phyloP scores from a whole-genome alignment of 345 rosid genomes.

The Dipteronia sinensis region DNA sequence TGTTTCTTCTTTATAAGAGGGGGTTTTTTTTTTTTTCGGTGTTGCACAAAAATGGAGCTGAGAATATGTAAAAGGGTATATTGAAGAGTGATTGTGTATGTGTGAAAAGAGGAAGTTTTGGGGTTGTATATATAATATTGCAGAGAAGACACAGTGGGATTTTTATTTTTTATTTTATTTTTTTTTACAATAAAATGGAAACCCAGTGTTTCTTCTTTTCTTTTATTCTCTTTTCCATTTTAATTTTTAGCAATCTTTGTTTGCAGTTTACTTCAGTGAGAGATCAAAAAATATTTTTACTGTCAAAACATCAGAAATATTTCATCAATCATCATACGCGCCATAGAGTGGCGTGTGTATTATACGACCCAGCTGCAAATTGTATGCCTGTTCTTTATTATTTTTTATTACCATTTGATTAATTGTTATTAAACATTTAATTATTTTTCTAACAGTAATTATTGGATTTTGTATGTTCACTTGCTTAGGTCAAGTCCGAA shows the following conservation, averaged over 20 bases:
- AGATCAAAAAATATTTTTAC: neutral
- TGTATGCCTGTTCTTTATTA: no score
- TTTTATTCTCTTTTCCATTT: slow-evolving; percentile 31
- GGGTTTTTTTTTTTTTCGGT: neutral
- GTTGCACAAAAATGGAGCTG: slow-evolving; percentile 26
- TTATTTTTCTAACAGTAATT: no score
- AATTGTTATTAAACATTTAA: no score
- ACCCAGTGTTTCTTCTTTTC: slow-evolving; percentile 18
- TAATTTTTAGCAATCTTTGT: slow-evolving; percentile 20
- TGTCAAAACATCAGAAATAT: no score
- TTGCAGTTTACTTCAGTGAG: slow-evolving; percentile 8
- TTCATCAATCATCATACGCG: neutral
- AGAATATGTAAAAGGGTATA: no score
- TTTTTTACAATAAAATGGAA: slow-evolving; percentile 43
- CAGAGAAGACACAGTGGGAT: slow-evolving; percentile 20
- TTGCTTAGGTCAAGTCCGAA: no score
- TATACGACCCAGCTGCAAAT: no score
- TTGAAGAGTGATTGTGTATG: slow-evolving; percentile 19
- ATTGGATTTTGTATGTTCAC: no score
- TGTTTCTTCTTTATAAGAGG: neutral
- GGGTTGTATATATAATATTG: slow-evolving; percentile 18
- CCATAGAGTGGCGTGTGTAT: neutral
- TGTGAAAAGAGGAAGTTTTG: slow-evolving; percentile 31
- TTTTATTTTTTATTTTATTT: slow-evolving; percentile 21
- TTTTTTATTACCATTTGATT: no score